Base-by-base conservation (phyloP, 2,329 filamentous ascomycete genomes). In the Penicillium aurantiogriseum region DNA sequence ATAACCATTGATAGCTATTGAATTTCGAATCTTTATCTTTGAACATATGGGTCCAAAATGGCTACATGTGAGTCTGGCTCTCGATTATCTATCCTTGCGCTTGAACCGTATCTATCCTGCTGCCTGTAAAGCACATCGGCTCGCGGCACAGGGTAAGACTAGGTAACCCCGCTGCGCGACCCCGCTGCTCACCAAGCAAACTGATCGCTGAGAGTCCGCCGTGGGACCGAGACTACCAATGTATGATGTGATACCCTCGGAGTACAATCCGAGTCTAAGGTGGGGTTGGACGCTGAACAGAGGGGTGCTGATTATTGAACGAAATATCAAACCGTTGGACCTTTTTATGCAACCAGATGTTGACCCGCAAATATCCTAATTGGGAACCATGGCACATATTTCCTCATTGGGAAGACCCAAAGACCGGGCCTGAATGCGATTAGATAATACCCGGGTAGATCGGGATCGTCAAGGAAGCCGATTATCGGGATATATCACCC, bases 381-480 rank as follows among this genome's bases (percentile, higher is more conserved):
- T 31, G 11, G 33, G 40, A 38, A 13, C 2, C 0, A 43, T 36
- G 45, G 45, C 13, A 17, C 53, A 39, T 44, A 56, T 51, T 56
- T n/a, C 53, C 53, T 43, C 4, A 44, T 45, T 51, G 31, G 53
- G 53, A 44, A 19, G 13, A 25, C 11, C 3, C 15, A 23, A 11
- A 23, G 40, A 17, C 31, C 5, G 38, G 50, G 5, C 10, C 19
- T 27, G 39, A 51, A 35, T 11, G 6, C 6, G 31, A 17, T 27
- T n/a, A 27, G 29, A 13, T 50, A 51, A 56, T 13, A 36, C 7
- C 11, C 47, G 53, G 53, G 29, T 56, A 56, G 47, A 38, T 56
- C 53, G 53, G 53, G 39, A 51, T 53, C 51, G 33, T 25, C 51
- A n/a, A 3, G 15, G 21, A 25, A 17, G 27, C 51, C 23, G 29